Conservation (phyloP, 1,284 basidiomycete species). For the Apiotrichum mycotoxinovorans region DNA sequence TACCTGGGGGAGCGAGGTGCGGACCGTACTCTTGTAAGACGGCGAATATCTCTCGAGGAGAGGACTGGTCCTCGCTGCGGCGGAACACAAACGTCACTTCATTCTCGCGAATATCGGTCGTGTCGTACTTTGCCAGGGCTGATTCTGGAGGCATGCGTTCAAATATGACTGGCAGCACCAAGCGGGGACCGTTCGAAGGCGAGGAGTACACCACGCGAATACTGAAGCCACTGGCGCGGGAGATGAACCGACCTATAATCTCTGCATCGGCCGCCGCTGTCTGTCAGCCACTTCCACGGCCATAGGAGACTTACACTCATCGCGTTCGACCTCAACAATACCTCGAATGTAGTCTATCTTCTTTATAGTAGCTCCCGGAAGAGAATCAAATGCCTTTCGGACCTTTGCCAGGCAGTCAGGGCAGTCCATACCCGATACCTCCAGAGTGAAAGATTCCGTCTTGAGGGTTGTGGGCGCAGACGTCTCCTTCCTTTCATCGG, state of each 20-base stretch:
- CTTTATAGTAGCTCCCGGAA: conserved; percentile 15
- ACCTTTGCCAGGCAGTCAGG: conserved; percentile 25
- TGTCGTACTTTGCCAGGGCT: background rate
- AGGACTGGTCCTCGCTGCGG: background rate
- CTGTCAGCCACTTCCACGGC: background rate
- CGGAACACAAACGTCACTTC: background rate
- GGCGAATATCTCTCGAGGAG: background rate
- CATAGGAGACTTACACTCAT: background rate
- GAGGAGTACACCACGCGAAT: conserved; percentile 3
- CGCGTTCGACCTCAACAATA: conserved; percentile 16
- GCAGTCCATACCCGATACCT: conserved; percentile 27
- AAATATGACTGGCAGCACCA: background rate
- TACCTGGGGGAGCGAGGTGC: conserved; percentile 8
- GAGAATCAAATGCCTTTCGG: conserved; percentile 9
- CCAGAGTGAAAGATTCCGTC: conserved; percentile 2
- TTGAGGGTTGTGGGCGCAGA: background rate
- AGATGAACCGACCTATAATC: conserved; percentile 8
- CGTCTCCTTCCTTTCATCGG: background rate
- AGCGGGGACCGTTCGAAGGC: background rate
- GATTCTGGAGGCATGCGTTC: background rate
- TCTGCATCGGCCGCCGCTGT: conserved; percentile 4
- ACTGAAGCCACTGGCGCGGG: conserved; percentile 16
- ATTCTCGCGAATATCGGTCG: background rate
- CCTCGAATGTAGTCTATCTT: conserved; percentile 18
- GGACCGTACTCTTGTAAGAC: conserved; percentile 6